Conservation (phyloP, 306 rosid genomes). For the Datisca glomerata region DNA sequence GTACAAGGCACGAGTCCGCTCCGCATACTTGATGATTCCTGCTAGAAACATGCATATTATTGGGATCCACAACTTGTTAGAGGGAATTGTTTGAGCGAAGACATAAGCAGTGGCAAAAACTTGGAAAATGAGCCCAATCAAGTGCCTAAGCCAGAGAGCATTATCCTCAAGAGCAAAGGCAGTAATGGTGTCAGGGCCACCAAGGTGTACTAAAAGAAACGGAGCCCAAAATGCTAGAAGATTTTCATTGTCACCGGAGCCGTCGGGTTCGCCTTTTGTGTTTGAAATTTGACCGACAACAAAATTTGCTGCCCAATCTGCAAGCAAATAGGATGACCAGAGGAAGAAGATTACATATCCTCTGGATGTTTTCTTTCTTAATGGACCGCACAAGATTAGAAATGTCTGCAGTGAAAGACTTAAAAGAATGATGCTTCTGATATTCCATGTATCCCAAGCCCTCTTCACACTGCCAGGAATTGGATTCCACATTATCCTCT, state of each 20-base stretch:
- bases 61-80: conserved; percentile 20
- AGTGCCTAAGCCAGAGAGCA: conserved; percentile 37
- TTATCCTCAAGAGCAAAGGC: conserved; percentile 38
- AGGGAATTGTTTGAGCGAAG: conserved; percentile 34
- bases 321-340: conserved; percentile 31
- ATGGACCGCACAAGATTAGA: conserved; percentile 21
- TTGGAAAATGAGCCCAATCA: conserved; percentile 25
- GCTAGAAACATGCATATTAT: conserved; percentile 18
- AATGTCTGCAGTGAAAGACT: conserved; percentile 23
- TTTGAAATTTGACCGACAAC: conserved; percentile 27
- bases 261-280: neutral
- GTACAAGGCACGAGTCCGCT: conserved; percentile 29
- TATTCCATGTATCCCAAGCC: conserved; percentile 34
- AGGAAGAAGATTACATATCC: neutral
- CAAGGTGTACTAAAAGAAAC: conserved; percentile 37
- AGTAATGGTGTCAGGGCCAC: conserved; percentile 48
- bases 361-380: conserved; percentile 17
- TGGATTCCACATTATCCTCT: conserved; percentile 6
- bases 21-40: conserved; percentile 33
- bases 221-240: conserved; percentile 43
- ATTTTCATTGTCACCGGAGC: neutral
- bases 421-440: conserved; percentile 16
- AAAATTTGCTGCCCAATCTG: conserved; percentile 30
- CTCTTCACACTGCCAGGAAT: conserved; percentile 13
- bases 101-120: conserved; percentile 17